Conservation (phyloP, 2,329 filamentous ascomycete genomes). For the Fusarium lyarnte region DNA sequence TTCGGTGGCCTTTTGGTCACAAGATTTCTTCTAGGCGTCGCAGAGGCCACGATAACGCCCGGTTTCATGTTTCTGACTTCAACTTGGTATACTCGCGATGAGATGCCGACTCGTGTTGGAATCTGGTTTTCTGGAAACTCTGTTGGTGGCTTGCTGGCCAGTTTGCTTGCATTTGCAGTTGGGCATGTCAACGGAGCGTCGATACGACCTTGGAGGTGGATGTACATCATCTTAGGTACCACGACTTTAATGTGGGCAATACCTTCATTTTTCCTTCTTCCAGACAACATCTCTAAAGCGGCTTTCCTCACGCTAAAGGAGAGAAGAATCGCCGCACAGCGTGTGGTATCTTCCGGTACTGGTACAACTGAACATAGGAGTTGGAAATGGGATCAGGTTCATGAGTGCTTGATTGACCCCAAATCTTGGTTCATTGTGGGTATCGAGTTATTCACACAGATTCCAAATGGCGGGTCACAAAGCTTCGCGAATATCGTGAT, state of each 20-base stretch:
- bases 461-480: constrained; percentile 70
- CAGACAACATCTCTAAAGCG: constrained; percentile 64
- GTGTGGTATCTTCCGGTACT: constrained; percentile 60
- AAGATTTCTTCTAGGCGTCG: constrained; percentile 63
- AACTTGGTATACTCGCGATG: constrained; percentile 66
- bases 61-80: constrained; percentile 65
- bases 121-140: constrained; percentile 66
- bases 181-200: constrained; percentile 59
- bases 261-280: constrained; percentile 59
- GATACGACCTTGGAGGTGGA: constrained; percentile 64
- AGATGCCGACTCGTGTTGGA: constrained; percentile 63
- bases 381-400: constrained; percentile 62
- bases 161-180: constrained; percentile 63
- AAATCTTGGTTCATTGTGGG: constrained; percentile 69
- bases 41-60: constrained; percentile 64
- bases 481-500: constrained; percentile 68
- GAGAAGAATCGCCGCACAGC: constrained; percentile 56
- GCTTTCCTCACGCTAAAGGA: constrained; percentile 66
- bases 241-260: constrained; percentile 62
- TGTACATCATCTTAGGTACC: constrained; percentile 65
- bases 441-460: constrained; percentile 63
- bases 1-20: constrained; percentile 61
- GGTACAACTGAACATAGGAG: constrained; percentile 59
- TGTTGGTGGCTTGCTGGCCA: constrained; percentile 58
- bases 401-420: constrained; percentile 64